A percentile compares a stretch with the other conserved stretches of the same genome.
Evolutionary conservation across 257 asterid species (phyloP).

Genomic region (Schizonepeta tenuifolia): DNA sequence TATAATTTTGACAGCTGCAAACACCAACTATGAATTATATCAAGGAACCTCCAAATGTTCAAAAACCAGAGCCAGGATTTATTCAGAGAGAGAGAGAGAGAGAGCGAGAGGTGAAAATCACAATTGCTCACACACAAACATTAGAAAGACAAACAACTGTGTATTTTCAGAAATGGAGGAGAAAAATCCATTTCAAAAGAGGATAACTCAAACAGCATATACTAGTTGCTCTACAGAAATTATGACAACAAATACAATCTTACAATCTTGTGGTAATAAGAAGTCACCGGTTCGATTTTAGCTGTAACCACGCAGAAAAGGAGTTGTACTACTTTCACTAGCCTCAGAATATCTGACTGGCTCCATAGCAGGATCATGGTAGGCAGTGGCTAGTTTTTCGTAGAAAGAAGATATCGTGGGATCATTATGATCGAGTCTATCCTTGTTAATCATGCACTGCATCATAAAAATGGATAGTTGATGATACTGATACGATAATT

Average conservation of each 20-base stretch:
- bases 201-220: neutral
- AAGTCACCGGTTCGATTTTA: slow-evolving; percentile 10
- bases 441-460: slow-evolving; percentile 92
- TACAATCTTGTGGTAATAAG: neutral
- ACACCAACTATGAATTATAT: too few relatives aligned
- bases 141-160: neutral
- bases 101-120: neutral
- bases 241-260: neutral
- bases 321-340: slow-evolving; percentile 53
- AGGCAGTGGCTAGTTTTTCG: slow-evolving; percentile 65
- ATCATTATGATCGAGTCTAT: slow-evolving; percentile 61
- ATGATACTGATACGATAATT: neutral
- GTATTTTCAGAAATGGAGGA: neutral
- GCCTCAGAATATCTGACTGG: slow-evolving; percentile 44
- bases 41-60: slow-evolving; percentile 22
- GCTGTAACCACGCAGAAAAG: slow-evolving; percentile 54
- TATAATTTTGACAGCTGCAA: neutral
- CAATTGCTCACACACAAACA: neutral
- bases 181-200: slow-evolving; percentile 8
- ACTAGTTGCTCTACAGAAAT: neutral
- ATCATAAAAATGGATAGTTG: slow-evolving; percentile 9
- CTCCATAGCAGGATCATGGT: slow-evolving; percentile 72
- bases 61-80: neutral
- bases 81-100: slow-evolving; percentile 4
- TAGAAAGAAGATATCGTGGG: slow-evolving; percentile 59